A percentile compares a stretch with the other conserved stretches of the same genome.
phyloP scores from a whole-genome alignment of 129 eudicot species.

The Flaveria brownii region DNA sequence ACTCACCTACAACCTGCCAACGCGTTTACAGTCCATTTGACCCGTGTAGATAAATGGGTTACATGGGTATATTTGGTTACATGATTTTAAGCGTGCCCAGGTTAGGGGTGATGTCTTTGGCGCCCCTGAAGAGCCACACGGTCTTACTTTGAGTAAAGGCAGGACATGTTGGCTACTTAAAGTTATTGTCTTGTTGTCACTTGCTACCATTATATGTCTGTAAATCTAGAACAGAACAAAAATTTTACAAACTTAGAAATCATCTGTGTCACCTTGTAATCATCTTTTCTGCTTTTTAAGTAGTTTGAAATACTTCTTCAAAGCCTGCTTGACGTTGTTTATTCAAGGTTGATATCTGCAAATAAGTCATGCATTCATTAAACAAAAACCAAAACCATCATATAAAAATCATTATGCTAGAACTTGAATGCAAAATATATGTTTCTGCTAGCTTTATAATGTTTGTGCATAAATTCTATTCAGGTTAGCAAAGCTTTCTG shows the following conservation, averaged over 20 bases:
- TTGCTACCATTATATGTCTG: background rate
- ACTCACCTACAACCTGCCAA: background rate
- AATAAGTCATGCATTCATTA: too few species aligned
- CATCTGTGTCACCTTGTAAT: too few species aligned
- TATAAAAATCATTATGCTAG: background rate
- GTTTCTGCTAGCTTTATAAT: background rate
- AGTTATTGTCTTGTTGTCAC: too few species aligned
- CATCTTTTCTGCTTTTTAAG: too few species aligned
- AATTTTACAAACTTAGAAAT: too few species aligned
- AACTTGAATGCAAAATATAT: background rate
- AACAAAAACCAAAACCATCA: background rate
- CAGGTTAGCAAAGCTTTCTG: slow-evolving; percentile 97
- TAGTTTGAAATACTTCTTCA: background rate
- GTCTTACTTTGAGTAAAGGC: background rate
- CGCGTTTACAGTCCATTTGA: background rate
- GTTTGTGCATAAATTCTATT: background rate
- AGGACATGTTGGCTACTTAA: background rate
- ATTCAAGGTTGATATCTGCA: background rate
- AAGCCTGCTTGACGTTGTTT: background rate
- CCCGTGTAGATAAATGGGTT: background rate
- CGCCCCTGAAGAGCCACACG: too few species aligned
- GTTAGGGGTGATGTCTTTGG: background rate
- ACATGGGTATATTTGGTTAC: background rate
- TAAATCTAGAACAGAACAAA: too few species aligned
- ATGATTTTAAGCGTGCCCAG: background rate